Conservation (phyloP, 1,139 yeast genomes). For the Candida anutae region DNA sequence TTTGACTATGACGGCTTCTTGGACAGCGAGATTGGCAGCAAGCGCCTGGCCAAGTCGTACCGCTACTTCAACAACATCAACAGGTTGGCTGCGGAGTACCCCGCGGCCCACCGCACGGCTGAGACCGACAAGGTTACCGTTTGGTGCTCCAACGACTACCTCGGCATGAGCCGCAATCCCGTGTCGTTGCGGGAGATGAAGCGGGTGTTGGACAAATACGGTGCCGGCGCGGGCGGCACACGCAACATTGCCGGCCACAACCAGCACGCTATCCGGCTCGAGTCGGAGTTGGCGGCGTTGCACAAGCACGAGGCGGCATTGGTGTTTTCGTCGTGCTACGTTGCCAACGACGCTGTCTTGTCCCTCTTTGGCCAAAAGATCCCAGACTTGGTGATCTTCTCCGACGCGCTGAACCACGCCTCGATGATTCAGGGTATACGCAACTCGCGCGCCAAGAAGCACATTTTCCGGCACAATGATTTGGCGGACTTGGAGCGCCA, state of each 20-base stretch:
- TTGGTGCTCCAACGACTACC: conserved; percentile 97
- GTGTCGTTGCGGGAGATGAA: conserved; percentile 72
- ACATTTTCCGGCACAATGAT: conserved; percentile 87
- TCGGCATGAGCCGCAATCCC: conserved; percentile 86
- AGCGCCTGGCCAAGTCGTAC: conserved; percentile 84
- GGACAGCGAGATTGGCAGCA: conserved; percentile 55
- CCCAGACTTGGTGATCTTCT: conserved; percentile 82
- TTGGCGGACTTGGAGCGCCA: conserved; percentile 71
- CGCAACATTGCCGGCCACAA: conserved; percentile 98
- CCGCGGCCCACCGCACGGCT: conserved; percentile 74
- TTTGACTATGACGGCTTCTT: conserved; percentile 66
- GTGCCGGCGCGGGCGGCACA: conserved; percentile 99
- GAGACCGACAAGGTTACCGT: conserved; percentile 87
- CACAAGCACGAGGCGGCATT: conserved; percentile 95
- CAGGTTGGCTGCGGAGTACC: conserved; percentile 89
- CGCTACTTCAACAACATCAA: conserved; percentile 95
- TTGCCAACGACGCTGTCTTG: conserved; percentile 95
- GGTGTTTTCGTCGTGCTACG: conserved; percentile 92
- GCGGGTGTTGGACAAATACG: conserved; percentile 75
- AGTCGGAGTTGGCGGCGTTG: conserved; percentile 77
- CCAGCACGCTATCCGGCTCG: conserved; percentile 76
- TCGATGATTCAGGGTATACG: conserved; percentile 95
- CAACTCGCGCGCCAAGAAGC: conserved; percentile 84
- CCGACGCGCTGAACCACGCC: conserved; percentile 93
- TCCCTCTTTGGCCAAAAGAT: conserved; percentile 86